Evolutionary conservation across 257 asterid species (phyloP).

Genomic region (Ajuga chamaepitys): DNA sequence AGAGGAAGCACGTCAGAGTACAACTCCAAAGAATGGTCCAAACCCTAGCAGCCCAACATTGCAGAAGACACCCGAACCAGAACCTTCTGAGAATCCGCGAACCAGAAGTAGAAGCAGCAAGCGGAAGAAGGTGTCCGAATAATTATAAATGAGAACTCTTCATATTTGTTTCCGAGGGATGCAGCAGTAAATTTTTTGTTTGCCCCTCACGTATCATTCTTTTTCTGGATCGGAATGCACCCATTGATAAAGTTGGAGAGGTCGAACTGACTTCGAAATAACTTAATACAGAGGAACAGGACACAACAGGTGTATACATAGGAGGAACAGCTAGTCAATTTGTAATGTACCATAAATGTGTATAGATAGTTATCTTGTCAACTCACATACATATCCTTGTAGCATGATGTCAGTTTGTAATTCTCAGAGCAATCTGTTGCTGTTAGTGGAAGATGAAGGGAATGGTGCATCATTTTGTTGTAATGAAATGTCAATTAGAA

Average conservation of each 20-base stretch:
- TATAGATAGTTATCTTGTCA: constrained; percentile 1
- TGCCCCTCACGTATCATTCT: constrained; percentile 10
- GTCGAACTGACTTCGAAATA: not conserved
- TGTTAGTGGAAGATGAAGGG: constrained; percentile 13
- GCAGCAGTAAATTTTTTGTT: not conserved
- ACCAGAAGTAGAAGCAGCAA: constrained; percentile 69
- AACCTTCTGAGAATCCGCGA: constrained; percentile 55
- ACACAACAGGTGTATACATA: constrained; percentile 17
- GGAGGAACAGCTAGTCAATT: constrained; percentile 8
- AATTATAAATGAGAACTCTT: constrained; percentile 16
- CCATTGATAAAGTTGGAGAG: constrained; percentile 8
- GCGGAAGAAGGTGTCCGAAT: constrained; percentile 45
- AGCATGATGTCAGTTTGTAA: constrained; percentile 13
- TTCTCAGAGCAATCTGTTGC: not conserved
- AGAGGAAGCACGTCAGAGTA: constrained; percentile 31
- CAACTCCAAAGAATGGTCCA: constrained; percentile 20
- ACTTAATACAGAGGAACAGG: constrained; percentile 20
- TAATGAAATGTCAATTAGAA: constrained; percentile 3
- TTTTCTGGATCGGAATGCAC: not conserved
- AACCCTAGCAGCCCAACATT: constrained; percentile 37
- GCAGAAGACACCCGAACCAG: constrained; percentile 49
- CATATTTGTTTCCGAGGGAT: constrained; percentile 1
- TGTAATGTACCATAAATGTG: constrained; percentile 19
- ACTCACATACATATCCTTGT: constrained; percentile 1
- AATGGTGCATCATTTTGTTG: constrained; percentile 14